A percentile compares a stretch with the other conserved stretches of the same genome.
These are phyloP conservation scores for Daldinia sp. DNA, from an alignment of 2,329 filamentous ascomycete species.

Conservation along the genomic window DNA sequence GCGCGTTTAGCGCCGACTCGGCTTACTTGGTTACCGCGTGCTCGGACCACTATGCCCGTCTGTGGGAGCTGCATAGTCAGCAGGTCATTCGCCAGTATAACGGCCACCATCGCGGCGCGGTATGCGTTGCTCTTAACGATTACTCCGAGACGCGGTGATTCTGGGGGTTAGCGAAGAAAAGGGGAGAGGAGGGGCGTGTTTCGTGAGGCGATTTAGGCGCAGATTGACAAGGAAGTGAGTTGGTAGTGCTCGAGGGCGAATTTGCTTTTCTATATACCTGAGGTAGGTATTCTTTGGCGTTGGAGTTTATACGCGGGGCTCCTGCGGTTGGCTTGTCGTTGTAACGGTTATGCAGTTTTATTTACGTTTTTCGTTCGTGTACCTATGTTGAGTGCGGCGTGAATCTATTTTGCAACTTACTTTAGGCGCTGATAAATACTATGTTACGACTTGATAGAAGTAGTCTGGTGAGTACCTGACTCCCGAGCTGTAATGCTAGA, in stretches of 20 bases:
- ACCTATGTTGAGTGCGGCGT: background rate
- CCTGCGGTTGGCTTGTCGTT: background rate
- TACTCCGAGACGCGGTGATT: constrained; percentile 69
- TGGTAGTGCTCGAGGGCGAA: background rate
- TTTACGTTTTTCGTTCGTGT: background rate
- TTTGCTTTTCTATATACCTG: constrained; percentile 3
- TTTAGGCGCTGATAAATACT: background rate
- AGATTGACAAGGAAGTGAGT: background rate
- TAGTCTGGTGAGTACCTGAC: background rate
- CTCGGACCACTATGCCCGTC: constrained; percentile 89
- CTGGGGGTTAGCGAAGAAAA: background rate
- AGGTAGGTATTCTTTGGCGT: constrained; percentile 8
- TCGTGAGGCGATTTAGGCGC: background rate
- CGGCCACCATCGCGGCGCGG: constrained; percentile 90
- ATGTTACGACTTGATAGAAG: no score
- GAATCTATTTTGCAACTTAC: background rate
- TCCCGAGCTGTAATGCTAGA: no score
- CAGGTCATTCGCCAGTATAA: constrained; percentile 96
- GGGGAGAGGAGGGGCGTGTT: no score
- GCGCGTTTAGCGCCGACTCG: constrained; percentile 91
- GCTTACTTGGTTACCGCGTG: constrained; percentile 94
- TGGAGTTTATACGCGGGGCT: background rate
- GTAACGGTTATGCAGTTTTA: background rate
- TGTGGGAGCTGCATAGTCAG: constrained; percentile 90
- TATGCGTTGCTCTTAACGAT: constrained; percentile 93